phyloP scores from a whole-genome alignment of 1,284 basidiomycete genomes.

The Pulchroboletus neoregius region DNA sequence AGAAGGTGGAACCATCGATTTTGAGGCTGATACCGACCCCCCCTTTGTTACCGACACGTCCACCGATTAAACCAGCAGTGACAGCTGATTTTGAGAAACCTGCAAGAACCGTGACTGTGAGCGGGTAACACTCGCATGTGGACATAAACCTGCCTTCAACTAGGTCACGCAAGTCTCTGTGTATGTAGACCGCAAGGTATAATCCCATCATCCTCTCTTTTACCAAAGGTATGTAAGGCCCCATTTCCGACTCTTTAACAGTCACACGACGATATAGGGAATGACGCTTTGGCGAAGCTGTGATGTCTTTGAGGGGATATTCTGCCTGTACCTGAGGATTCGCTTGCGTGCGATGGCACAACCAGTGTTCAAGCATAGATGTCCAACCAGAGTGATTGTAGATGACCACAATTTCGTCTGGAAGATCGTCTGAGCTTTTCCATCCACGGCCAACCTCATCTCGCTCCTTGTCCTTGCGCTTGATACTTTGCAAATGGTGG shows the following conservation, averaged over 20 bases:
- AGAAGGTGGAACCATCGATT: slow-evolving; percentile 65
- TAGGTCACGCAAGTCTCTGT: slow-evolving; percentile 58
- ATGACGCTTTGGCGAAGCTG: slow-evolving; percentile 25
- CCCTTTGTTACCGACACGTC: slow-evolving; percentile 83
- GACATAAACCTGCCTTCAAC: slow-evolving; percentile 48
- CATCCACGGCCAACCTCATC: slow-evolving; percentile 33
- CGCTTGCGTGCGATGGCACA: slow-evolving; percentile 48
- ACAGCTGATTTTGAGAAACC: slow-evolving; percentile 71
- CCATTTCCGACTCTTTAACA: slow-evolving; percentile 44
- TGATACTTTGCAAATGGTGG: slow-evolving; percentile 25
- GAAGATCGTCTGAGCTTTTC: slow-evolving; percentile 35
- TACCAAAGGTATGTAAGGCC: slow-evolving; percentile 74
- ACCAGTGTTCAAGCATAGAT: slow-evolving; percentile 67
- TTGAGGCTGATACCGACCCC: slow-evolving; percentile 81
- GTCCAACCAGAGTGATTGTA: slow-evolving; percentile 58
- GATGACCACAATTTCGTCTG: slow-evolving; percentile 34
- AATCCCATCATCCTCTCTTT: slow-evolving; percentile 90
- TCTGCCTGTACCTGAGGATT: slow-evolving; percentile 18
- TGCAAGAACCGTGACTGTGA: slow-evolving; percentile 28
- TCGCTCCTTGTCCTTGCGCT: slow-evolving; percentile 37
- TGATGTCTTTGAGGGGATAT: slow-evolving; percentile 18
- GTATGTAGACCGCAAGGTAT: slow-evolving; percentile 71
- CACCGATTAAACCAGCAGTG: slow-evolving; percentile 82
- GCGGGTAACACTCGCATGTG: neutral
- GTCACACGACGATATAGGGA: slow-evolving; percentile 35